Evolutionary conservation across 768 basidiomycete genomes (phyloP), one percentile per base, ranked within the genome.

Genomic region (Xanthoconium stramineum): DNA sequence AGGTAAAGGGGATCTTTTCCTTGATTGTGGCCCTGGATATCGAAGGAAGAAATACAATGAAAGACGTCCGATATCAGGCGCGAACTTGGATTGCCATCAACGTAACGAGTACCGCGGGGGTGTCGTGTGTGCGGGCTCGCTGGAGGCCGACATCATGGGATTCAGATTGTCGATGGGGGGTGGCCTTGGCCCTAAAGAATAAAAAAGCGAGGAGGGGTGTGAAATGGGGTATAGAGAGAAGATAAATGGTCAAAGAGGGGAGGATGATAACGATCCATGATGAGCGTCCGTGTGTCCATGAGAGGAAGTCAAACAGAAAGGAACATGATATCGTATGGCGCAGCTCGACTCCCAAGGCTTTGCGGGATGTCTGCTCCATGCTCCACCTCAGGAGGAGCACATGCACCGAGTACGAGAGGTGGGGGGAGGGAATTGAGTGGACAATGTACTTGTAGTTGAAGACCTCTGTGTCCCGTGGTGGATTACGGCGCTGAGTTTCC

Each of bases 391-490:
- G 72, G 72, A 72, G 71, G 76, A 76, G 72, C 61, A 65, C 61
- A 61, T 55, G 63, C 68, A 71, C 70, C 69, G 64, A 65, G 63
- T 63, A 72, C 70, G 69, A 67, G 63, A 64, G 70, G 70, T 67
- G 61, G 59, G 64, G 67, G 62, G 57, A 64, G 69, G 72, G 67
- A 67, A 75, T 63, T 73, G 76, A 69, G 76, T 70, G 66, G 74
- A 78, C 69, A 77, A 78, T 77, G 77, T 78, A 78, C 76, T 77
- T 61, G 66, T 61, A 65, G 77, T 66, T 68, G 77, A 71, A 48
- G 71, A 67, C 60, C 66, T 69, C 71, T 49, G 65, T 47, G 57
- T 69, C 71, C 37, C 64, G 61, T 53, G 67, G 72, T 35, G 32
- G 56, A 52, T 61, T 54, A 56, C 67, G 71, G 48, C 57, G 61